Base-by-base conservation (phyloP, 495 filamentous ascomycete species). In the Mytilinidion resinicola region DNA sequence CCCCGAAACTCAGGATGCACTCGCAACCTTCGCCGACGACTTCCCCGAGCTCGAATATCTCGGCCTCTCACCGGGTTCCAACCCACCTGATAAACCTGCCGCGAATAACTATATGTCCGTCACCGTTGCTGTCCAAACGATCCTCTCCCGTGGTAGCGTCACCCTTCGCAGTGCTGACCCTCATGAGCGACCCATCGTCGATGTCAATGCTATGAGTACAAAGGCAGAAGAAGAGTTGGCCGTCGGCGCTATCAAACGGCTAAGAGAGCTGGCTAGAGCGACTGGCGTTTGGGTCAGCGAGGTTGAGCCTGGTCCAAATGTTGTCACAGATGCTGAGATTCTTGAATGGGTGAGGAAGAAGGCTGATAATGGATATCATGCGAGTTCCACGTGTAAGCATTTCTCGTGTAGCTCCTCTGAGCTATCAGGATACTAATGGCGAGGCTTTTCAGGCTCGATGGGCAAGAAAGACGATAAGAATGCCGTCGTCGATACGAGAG, bases 31-130 rank as follows among this genome's bases (percentile, higher is more conserved):
- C 49, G 72, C 80, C 0, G 11, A 51, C 0, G 81, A 84, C 59
- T 85, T 81, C 80, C 82, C 81, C 0, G 79, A 83, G 19, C 55
- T 81, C 10, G 78, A 82, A 65, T 81, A 74, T 55, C 42, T 79
- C 33, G 11, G 52, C 33, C 42, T 53, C 17, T 39, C 34, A 43
- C 74, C 70, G 51, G 60, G 75, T 20, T 71, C 75, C 0, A 64
- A 59, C 9, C 51, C 14, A 1, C 17, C 25, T 4, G 51, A 35
- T 12, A 19, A 19, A 15, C 14, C n/a, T 6, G 70, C 70, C 17
- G 74, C 69, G 4, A 73, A 69, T 46, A 75, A 79, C 55, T 77
- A 75, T 55, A 76, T 73, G 0, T 65, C 72, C 25, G 65, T 80
- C 5, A 63, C 70, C 15, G 55, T 54, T 1, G 65, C 66, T 5